These are phyloP conservation scores for Eucalyptus shirleyi DNA, from an alignment of 345 rosid genomes.

Conservation along the genomic window DNA sequence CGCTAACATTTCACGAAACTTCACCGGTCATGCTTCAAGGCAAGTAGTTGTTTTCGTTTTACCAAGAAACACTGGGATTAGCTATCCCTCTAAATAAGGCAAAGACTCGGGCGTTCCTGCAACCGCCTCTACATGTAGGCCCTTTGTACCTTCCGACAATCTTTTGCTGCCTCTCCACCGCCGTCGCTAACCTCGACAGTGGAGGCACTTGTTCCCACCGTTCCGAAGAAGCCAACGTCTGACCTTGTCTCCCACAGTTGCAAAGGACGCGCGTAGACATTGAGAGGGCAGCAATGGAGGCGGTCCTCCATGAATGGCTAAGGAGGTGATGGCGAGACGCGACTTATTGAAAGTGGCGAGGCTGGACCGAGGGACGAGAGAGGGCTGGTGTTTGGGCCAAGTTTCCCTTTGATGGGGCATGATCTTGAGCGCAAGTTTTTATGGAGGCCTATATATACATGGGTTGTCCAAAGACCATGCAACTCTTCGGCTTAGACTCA, in stretches of 20 bases:
- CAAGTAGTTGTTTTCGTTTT: too few relatives aligned
- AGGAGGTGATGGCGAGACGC: neutral
- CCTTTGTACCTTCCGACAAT: neutral
- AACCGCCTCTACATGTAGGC: too few relatives aligned
- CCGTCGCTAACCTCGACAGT: neutral
- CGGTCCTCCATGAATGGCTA: neutral
- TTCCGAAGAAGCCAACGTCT: neutral
- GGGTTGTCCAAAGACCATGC: neutral
- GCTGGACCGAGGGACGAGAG: neutral
- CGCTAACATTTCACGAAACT: too few relatives aligned
- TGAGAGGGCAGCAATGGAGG: neutral
- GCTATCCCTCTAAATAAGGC: too few relatives aligned
- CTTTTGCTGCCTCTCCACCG: neutral
- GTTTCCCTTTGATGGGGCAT: neutral
- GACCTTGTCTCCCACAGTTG: neutral
- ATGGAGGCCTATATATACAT: neutral
- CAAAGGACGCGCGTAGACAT: neutral
- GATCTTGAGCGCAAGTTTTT: neutral
- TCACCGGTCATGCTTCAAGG: too few relatives aligned
- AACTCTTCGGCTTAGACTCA: neutral
- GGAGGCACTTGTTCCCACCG: neutral
- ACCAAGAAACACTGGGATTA: too few relatives aligned
- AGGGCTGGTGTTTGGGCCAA: neutral
- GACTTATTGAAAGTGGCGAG: neutral
- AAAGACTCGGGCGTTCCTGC: too few relatives aligned